Base-by-base conservation (phyloP, 2,329 filamentous ascomycete species). In the Chrysoporthe puriensis region DNA sequence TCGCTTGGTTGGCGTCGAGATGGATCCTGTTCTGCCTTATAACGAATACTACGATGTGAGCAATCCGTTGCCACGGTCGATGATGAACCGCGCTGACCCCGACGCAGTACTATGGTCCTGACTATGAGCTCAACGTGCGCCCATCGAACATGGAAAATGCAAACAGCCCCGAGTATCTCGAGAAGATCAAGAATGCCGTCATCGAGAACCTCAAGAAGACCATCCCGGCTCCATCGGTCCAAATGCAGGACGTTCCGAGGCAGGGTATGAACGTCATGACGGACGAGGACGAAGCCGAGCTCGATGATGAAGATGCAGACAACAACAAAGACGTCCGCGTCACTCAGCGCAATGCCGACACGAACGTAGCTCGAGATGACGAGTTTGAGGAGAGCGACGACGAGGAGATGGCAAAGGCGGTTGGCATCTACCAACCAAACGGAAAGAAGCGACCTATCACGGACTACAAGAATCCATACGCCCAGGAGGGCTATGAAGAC, bases 81-180 rank as follows among this genome's bases (percentile, higher is more conserved):
- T 63, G 40, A 57, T 44, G 14, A 42, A 8, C 9, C 13, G n/a
- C 56, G 21, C 46, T 70, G 8, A 50, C 70, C 72, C 72, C 73
- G 64, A 26, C 70, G 83, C 81, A 96, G 85, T 97, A 97, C 76
- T 99, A 98, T 77, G 93, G 92, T 16, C 92, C 92, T 7, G 93
- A 97, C 73, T 97, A 95, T 74, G 91, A 93, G 70, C 86, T 99
- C 7, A 96, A 97, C 77, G 96, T 97, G 1, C 90, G 93, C 40
- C 86, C 97, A 1, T 92, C 91, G 14, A 95, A 94, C 70, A 93
- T 96, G 82, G 94, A 97, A 75, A 98, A 97, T 74, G 91, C 94
- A 56, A 97, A 97, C 76, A 91, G 92, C 66, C 85, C 88, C 63
- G 89, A 94, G 64, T 95, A 96, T 72, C 84, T 97, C 3, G 89